Evolutionary conservation across 2,329 filamentous ascomycete genomes (phyloP).

Genomic region (Coniochaeta ligniaria): DNA sequence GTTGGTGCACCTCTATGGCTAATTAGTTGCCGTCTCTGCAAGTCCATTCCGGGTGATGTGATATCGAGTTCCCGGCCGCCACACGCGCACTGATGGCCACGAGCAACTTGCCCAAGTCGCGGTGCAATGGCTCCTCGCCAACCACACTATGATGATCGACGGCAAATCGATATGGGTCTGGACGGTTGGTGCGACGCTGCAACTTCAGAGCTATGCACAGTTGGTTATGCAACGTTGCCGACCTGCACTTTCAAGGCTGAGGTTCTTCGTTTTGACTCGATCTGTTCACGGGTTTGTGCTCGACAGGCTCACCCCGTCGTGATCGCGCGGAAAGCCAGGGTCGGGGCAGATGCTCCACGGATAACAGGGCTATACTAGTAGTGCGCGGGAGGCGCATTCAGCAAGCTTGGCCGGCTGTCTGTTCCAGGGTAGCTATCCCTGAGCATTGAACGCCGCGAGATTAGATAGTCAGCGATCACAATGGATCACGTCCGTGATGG

Average conservation of each 20-base stretch:
- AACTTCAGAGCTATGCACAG: background rate
- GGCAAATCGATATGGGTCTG: background rate
- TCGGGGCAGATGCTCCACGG: background rate
- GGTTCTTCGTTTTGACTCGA: background rate
- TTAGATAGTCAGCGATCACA: slow-evolving; percentile 11
- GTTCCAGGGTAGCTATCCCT: background rate
- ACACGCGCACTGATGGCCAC: background rate
- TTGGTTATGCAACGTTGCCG: slow-evolving; percentile 1
- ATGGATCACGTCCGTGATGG: background rate
- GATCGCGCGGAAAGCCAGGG: background rate
- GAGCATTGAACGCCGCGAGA: slow-evolving; percentile 15
- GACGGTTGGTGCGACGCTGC: background rate
- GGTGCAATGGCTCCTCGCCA: background rate
- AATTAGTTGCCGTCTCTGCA: background rate
- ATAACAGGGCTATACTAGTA: too few relatives aligned
- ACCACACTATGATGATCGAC: slow-evolving; percentile 1
- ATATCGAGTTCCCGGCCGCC: background rate
- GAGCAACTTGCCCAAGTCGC: background rate
- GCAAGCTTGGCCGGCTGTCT: background rate
- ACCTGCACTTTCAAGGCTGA: background rate
- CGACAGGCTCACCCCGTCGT: background rate
- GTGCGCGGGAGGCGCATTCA: background rate
- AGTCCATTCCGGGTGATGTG: background rate
- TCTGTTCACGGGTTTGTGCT: background rate
- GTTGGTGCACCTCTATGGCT: background rate